phyloP scores from a whole-genome alignment of 108 stramenopile species.

The Cyclostephanos tholiformis region DNA sequence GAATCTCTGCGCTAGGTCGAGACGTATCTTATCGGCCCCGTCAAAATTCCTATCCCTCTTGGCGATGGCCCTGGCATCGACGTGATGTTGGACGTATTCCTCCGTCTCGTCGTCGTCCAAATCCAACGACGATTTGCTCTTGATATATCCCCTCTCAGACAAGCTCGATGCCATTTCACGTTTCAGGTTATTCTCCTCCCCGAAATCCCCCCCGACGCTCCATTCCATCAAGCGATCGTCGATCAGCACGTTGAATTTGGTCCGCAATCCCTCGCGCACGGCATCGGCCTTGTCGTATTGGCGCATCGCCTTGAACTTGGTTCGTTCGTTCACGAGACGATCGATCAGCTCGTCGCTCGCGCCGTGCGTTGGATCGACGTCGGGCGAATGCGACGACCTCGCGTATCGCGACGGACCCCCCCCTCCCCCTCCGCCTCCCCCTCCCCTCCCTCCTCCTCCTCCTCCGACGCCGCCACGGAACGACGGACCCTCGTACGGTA shows the following conservation, averaged over 20 bases:
- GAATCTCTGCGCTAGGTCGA: conserved; percentile 43
- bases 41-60: conserved; percentile 57
- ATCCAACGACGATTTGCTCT: conserved; percentile 11
- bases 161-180: conserved; percentile 24
- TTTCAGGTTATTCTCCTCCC: conserved; percentile 33
- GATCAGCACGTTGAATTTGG: conserved; percentile 2
- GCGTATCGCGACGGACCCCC: neutral
- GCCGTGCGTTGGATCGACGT: neutral
- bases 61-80: conserved; percentile 47
- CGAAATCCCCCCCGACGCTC: conserved; percentile 36
- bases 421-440: conserved; percentile 23
- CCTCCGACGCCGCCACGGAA: no score
- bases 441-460: no score
- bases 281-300: conserved; percentile 14
- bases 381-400: neutral
- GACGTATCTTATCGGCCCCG: conserved; percentile 59
- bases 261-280: conserved; percentile 3
- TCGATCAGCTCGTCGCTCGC: conserved; percentile 9
- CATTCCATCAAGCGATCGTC: conserved; percentile 28
- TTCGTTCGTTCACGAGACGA: neutral
- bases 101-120: conserved; percentile 27
- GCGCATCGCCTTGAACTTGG: neutral
- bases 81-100: conserved; percentile 31
- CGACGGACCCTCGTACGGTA: conserved; percentile 39
- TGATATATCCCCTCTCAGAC: conserved; percentile 25